These are phyloP conservation scores for Dactylellina haptotyla DNA, from an alignment of 2,329 filamentous ascomycete species.

Conservation along the genomic window DNA sequence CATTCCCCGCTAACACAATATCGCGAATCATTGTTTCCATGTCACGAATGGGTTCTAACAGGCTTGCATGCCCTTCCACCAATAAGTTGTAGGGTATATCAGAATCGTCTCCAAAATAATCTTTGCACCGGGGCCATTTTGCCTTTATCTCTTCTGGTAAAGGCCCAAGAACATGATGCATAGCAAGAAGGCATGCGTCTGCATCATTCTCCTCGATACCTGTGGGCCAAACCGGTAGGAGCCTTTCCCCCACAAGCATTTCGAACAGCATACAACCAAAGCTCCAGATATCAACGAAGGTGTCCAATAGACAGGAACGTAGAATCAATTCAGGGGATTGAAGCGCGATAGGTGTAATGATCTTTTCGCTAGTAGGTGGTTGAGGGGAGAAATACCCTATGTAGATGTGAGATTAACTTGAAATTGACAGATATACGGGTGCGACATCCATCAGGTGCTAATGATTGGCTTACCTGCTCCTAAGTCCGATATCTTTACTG, in stretches of 20 bases:
- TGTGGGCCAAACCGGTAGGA: slow-evolving; percentile 30
- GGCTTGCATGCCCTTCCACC: neutral
- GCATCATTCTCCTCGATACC: slow-evolving; percentile 15
- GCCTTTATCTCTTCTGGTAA: slow-evolving; percentile 43
- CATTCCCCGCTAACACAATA: neutral
- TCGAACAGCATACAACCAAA: slow-evolving; percentile 56
- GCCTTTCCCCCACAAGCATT: slow-evolving; percentile 47
- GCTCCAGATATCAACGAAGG: slow-evolving; percentile 55
- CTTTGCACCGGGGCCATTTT: slow-evolving; percentile 43
- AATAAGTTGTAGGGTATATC: slow-evolving; percentile 6
- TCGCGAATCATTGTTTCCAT: slow-evolving; percentile 8
- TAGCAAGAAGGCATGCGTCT: slow-evolving; percentile 51
- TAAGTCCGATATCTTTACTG: slow-evolving; percentile 28
- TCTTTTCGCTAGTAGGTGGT: neutral
- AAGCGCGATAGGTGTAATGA: neutral
- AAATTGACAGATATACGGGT: no score
- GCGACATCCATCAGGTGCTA: slow-evolving; percentile 4
- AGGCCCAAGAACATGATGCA: slow-evolving; percentile 50
- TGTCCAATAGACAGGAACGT: slow-evolving; percentile 11
- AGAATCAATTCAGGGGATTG: slow-evolving; percentile 20
- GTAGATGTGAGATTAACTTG: no score
- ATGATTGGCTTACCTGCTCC: slow-evolving; percentile 15
- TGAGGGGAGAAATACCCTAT: no score
- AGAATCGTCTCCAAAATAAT: slow-evolving; percentile 38
- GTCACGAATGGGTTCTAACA: neutral